Conservation (phyloP, 371 early-diverging fungal species). For the Batkoa obscura region DNA sequence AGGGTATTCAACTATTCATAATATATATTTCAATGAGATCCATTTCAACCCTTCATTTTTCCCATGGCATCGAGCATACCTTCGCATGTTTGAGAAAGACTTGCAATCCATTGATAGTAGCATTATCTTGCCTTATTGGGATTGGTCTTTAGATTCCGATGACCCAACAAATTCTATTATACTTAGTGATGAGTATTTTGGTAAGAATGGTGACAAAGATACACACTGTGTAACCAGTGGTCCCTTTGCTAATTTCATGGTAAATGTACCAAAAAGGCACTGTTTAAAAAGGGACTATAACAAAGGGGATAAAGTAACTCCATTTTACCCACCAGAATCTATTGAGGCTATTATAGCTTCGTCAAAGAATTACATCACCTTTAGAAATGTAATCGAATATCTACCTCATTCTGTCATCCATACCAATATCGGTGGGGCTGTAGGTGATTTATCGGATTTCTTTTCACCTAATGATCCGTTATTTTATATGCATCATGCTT, state of each 20-base stretch:
- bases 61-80: slow-evolving; percentile 18
- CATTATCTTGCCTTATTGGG: slow-evolving; percentile 7
- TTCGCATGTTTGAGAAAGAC: slow-evolving; percentile 5
- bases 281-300: neutral
- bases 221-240: neutral
- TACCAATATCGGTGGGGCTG: slow-evolving; percentile 3
- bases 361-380: neutral
- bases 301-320: neutral
- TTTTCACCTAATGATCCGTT: slow-evolving; percentile 4
- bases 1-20: neutral
- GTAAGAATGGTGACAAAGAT: neutral
- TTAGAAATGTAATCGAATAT: neutral
- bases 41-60: neutral
- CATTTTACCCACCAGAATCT: slow-evolving; percentile 5
- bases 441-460: slow-evolving; percentile 4
- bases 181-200: slow-evolving; percentile 6
- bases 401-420: slow-evolving; percentile 2
- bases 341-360: neutral
- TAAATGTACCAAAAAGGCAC: neutral
- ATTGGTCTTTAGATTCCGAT: slow-evolving; percentile 5
- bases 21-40: neutral
- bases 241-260: neutral
- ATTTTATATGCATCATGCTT: slow-evolving; percentile 2
- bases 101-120: neutral
- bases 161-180: neutral